Evolutionary conservation across 2,329 filamentous ascomycete species (phyloP).

Genomic region (Fusarium camptoceras): DNA sequence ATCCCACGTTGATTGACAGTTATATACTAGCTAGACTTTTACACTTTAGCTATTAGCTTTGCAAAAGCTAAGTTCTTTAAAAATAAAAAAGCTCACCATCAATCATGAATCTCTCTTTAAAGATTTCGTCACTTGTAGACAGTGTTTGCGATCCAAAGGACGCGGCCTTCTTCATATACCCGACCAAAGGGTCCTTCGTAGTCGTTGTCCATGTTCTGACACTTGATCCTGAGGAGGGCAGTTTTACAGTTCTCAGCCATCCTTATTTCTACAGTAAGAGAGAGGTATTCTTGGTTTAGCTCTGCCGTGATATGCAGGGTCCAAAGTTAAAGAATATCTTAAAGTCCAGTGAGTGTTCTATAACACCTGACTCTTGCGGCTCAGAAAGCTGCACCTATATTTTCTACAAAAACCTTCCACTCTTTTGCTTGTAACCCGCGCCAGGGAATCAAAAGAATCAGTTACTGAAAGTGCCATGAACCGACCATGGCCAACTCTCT

Average conservation of each 20-base stretch:
- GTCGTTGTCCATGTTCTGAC: neutral
- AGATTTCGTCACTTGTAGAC: neutral
- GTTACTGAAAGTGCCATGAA: too few relatives aligned
- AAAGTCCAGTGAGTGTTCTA: neutral
- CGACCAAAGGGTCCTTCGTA: neutral
- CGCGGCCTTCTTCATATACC: neutral
- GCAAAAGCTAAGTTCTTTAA: neutral
- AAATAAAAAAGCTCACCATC: slow-evolving; percentile 1
- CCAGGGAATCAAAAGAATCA: neutral
- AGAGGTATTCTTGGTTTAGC: neutral
- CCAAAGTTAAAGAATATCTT: neutral
- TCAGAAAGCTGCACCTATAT: neutral
- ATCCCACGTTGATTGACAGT: slow-evolving; percentile 4
- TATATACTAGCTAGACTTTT: slow-evolving; percentile 4
- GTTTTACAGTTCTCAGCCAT: neutral
- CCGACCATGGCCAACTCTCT: too few relatives aligned
- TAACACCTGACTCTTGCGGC: neutral
- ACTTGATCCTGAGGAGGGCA: neutral
- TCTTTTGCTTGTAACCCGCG: neutral
- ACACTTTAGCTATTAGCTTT: neutral
- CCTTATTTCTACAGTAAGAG: neutral
- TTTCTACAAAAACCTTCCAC: neutral
- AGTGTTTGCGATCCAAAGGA: neutral
- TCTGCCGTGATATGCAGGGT: neutral
- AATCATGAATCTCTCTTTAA: neutral